Conservation (phyloP, 805 yeast genomes). For the Pichia scutulata region DNA sequence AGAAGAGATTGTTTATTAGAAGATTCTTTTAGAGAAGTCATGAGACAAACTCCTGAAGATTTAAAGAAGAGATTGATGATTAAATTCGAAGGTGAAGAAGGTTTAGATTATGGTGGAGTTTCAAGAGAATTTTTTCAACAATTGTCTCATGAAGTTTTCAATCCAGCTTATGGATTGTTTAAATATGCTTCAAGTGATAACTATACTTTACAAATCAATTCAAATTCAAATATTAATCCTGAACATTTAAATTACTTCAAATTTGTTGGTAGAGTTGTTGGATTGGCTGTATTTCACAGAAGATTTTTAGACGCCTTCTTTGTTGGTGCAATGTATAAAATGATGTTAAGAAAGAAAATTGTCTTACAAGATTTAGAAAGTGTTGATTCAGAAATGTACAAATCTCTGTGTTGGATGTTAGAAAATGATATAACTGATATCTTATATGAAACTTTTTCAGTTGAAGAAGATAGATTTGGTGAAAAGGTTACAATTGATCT, state of each 20-base stretch:
- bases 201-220: slow-evolving; percentile 95
- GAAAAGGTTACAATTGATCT: slow-evolving; percentile 83
- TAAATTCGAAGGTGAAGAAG: slow-evolving; percentile 98
- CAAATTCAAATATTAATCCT: slow-evolving; percentile 93
- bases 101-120: slow-evolving; percentile 98
- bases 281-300: slow-evolving; percentile 96
- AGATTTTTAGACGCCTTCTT: slow-evolving; percentile 97
- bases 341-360: slow-evolving; percentile 94
- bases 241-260: slow-evolving; percentile 97
- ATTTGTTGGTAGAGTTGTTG: slow-evolving; percentile 97
- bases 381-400: slow-evolving; percentile 94
- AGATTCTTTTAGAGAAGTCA: slow-evolving; percentile 95
- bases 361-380: slow-evolving; percentile 97
- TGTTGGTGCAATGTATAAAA: slow-evolving; percentile 95
- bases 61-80: slow-evolving; percentile 96
- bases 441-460: slow-evolving; percentile 79
- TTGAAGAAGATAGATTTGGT: slow-evolving; percentile 89
- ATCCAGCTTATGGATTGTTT: slow-evolving; percentile 94
- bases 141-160: slow-evolving; percentile 96
- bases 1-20: slow-evolving; percentile 95
- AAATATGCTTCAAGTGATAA: slow-evolving; percentile 98
- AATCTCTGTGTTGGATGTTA: slow-evolving; percentile 90
- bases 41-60: slow-evolving; percentile 99
- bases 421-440: slow-evolving; percentile 90
- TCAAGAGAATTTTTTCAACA: slow-evolving; percentile 96